Evolutionary conservation across 2,329 filamentous ascomycete species (phyloP), one percentile per base, ranked within the genome.

Genomic region (Neoarthrinium moseri): DNA sequence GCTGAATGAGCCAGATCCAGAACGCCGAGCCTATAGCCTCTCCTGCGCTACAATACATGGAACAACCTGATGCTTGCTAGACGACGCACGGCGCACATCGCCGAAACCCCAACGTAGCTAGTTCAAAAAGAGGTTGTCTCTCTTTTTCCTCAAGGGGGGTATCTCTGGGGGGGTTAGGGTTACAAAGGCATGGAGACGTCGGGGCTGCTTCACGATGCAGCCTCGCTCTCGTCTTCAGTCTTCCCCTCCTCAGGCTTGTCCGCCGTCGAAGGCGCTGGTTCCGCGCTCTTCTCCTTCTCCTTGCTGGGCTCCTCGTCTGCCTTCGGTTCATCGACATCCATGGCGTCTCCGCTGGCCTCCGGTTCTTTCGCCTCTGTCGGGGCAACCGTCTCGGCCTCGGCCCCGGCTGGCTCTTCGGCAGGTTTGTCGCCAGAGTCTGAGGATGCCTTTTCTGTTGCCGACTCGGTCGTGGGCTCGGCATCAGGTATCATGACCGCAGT

Each of bases 291-390:
- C 10, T 24, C 27, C 22, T 32, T 27, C 17, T 45, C 43, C 34
- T 45, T 18, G 7, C 33, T 13, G 15, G 35, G n/a, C 6, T 45
- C 34, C 11, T 23, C n/a, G n/a, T 45, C 43, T 5, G 13, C 13
- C 27, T 39, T 45, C 18, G 34, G 24, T 35, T 45, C 43, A 33
- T 45, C 43, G 8, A 45, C 43, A 11, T 45, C 43, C 43, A 45
- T 45, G 10, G 34, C 43, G 35, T 45, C 43, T 13, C 34, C 43
- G 17, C 22, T 23, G 13, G 13, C 20, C 12, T 37, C 43, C 3
- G 35, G 22, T 12, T 43, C 45, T 10, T 37, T 21, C 4, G 39
- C 8, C n/a, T 34, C 17, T 12, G 29, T 24, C 17, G 32, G 22
- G 8, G 33, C 45, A 11, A n/a, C n/a, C n/a, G n/a, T n/a, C n/a